Evolutionary conservation across 305 asterid genomes (phyloP).

Genomic region (Nicotiana rustica): DNA sequence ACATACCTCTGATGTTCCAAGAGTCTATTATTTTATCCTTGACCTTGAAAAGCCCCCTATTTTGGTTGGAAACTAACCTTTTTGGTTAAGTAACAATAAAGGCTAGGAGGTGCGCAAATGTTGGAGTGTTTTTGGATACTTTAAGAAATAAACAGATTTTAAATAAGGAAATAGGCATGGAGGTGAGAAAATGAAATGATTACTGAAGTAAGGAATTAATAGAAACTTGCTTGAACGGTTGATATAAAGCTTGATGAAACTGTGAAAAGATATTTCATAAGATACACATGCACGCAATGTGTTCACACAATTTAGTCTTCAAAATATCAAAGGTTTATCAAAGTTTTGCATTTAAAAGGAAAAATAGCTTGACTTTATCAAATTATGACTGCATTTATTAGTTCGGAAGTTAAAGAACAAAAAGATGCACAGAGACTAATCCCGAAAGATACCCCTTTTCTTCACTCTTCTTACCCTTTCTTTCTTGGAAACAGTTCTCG

Average conservation of each 20-base stretch:
- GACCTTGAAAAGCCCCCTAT: background rate
- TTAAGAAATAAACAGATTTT: background rate
- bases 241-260: background rate
- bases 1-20: background rate
- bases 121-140: background rate
- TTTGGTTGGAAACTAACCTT: background rate
- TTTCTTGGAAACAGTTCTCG: background rate
- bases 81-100: background rate
- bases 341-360: background rate
- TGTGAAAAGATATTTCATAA: background rate
- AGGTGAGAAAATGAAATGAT: background rate
- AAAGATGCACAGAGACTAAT: background rate
- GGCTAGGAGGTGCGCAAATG: background rate
- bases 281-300: background rate
- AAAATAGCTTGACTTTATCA: background rate
- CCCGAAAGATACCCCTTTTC: background rate
- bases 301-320: background rate
- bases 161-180: background rate
- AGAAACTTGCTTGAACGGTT: background rate
- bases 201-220: background rate
- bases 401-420: background rate
- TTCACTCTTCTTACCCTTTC: background rate
- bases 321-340: background rate
- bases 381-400: background rate
- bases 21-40: slow-evolving; percentile 1